Evolutionary conservation across 768 basidiomycete species (phyloP).

Genomic region (Fistulinella prunicolor): DNA sequence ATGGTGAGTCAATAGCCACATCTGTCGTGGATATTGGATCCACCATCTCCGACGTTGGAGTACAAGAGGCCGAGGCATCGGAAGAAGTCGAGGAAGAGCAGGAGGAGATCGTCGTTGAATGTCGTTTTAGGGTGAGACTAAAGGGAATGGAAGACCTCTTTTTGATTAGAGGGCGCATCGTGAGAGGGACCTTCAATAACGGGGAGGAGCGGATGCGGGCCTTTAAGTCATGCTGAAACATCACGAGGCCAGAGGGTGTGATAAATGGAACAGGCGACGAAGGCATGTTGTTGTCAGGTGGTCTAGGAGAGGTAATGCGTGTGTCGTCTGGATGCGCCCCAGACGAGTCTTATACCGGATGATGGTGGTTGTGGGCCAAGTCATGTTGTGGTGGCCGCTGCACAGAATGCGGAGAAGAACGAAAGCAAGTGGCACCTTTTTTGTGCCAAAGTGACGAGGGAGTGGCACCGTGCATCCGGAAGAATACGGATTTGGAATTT

Average conservation of each 20-base stretch:
- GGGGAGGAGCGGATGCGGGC: conserved; percentile 24
- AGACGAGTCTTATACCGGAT: conserved; percentile 19
- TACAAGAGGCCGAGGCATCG: conserved; percentile 11
- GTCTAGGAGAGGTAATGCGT: conserved; percentile 16
- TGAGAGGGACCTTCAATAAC: conserved; percentile 27
- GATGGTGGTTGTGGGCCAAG: conserved; percentile 11
- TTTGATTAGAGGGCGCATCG: conserved; percentile 26
- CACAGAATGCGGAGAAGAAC: conserved; percentile 19
- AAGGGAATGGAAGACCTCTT: conserved; percentile 28
- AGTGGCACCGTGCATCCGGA: conserved; percentile 8
- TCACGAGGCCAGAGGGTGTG: conserved; percentile 26
- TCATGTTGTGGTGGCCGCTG: conserved; percentile 17
- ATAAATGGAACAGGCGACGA: conserved; percentile 26
- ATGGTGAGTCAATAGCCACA: background rate
- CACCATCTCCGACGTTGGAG: conserved; percentile 17
- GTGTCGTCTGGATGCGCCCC: conserved; percentile 9
- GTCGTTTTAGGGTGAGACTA: conserved; percentile 21
- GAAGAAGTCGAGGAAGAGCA: conserved; percentile 20
- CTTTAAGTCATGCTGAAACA: conserved; percentile 30
- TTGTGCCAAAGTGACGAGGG: conserved; percentile 17
- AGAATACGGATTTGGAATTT: conserved; percentile 11
- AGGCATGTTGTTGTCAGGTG: conserved; percentile 23
- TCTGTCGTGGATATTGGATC: conserved; percentile 18
- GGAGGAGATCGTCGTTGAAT: conserved; percentile 24
- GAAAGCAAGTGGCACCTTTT: conserved; percentile 10